phyloP scores from a whole-genome alignment of 805 yeast species.

The Pichia nanzhaoensis region DNA sequence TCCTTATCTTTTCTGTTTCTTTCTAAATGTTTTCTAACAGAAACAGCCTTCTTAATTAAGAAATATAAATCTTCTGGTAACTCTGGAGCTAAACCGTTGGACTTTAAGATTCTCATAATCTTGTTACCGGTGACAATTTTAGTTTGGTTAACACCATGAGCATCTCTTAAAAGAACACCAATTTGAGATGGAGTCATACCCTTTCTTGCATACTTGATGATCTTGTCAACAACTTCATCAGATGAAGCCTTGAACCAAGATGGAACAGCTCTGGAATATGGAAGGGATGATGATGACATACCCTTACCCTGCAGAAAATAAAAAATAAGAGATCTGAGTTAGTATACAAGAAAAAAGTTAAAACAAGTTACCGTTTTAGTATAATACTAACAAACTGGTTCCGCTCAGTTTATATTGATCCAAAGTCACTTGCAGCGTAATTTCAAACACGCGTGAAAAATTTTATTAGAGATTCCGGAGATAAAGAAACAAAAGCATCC shows the following conservation, averaged over 20 bases:
- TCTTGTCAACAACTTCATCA: conserved; percentile 95
- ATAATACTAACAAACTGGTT: conserved; percentile 40
- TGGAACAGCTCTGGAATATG: conserved; percentile 98
- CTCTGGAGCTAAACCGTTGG: conserved; percentile 99
- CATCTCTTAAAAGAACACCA: conserved; percentile 99
- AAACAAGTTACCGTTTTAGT: conserved; percentile 23
- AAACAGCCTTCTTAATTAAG: conserved; percentile 98
- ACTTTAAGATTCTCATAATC: conserved; percentile 97
- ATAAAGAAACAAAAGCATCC: too few relatives aligned
- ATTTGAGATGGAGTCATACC: conserved; percentile 99
- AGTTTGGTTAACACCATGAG: conserved; percentile 99
- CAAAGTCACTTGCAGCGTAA: not conserved
- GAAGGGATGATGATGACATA: conserved; percentile 97
- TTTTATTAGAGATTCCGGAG: too few relatives aligned
- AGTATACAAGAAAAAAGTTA: conserved; percentile 31
- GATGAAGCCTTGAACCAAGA: conserved; percentile 98
- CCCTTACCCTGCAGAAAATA: conserved; percentile 79
- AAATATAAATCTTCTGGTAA: conserved; percentile 99
- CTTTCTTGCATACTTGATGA: conserved; percentile 99
- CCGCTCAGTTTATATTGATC: conserved; percentile 35
- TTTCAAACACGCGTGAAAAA: not conserved
- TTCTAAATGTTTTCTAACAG: conserved; percentile 99
- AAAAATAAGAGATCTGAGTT: conserved; percentile 14
- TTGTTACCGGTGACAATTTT: conserved; percentile 98
- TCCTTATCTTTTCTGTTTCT: conserved; percentile 99